Evolutionary conservation across 768 basidiomycete genomes (phyloP), one percentile per base, ranked within the genome.

Genomic region (Daedaleopsis nitida): DNA sequence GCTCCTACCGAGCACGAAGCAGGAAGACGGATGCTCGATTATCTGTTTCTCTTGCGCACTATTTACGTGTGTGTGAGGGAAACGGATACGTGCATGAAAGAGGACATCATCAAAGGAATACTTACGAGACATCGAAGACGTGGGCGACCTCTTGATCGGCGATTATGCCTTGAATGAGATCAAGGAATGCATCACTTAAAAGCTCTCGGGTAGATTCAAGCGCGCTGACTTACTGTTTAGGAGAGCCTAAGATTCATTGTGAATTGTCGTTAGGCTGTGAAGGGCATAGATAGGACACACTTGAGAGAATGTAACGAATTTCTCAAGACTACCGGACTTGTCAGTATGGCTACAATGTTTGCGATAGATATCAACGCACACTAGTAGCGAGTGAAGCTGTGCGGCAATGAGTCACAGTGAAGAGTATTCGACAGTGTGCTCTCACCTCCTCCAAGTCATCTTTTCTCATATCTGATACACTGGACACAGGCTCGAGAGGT

Each of bases 351-450:
- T 11, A 14, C 13, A 21, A n/a, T 13, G 27, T 32, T 32, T 37
- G 13, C 12, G 42, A 23, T 9, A 42, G 39, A 42, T 2, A n/a
- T 14, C 23, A 12, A 69, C 83, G 57, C 68, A 87, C 85, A 85
- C 79, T n/a, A 87, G 76, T 24, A 87, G 76, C 1, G 81, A 76
- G 64, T 88, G 86, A 11, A 87, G 74, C 84, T 87, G 27, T 32
- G 27, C 3, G 24, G 35, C 47, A 6, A 14, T 49, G 2, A 43
- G 39, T 19, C n/a, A 10, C 9, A 13, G 39, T 60, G 64, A 9
- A 6, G n/a, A 23, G 35, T 9, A 4, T 17, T 38, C 14, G 17
- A 27, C 8, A 53, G 42, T 37, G 39, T 16, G 27, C 58, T 34
- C 23, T 37, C 64, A 84, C 83, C 75, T 83, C 77, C 57, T 79